Evolutionary conservation across 1,284 basidiomycete species (phyloP), one percentile per base, ranked within the genome.

Genomic region (Sphaerobolus stellatus): DNA sequence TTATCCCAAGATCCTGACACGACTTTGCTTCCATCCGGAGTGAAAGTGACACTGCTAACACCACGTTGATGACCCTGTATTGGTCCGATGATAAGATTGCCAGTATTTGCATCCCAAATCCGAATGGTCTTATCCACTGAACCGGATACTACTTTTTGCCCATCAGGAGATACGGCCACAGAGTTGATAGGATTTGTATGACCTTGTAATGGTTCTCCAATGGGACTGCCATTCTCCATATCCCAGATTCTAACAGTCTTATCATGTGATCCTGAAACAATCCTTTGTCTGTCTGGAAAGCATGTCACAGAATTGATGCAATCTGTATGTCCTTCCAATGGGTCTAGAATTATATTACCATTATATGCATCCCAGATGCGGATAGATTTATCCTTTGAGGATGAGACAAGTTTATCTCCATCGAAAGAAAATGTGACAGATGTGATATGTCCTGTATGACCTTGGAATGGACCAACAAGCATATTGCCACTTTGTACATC

Each of bases 391-490:
- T 96, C 94, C 59, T 95, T 74, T 58, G 86, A 89, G 14, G 91
- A 92, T 50, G 86, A 90, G 24, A 95, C 83, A 40, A 96, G 74
- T 4, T 82, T 81, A 61, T 80, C 83, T 29, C 92, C 90, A 62
- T 93, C 91, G 1, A 90, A 90, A 0, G 89, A 89, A 70, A 94
- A 95, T 16, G 84, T 84, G 30, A 95, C 92, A 34, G 79, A 82
- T 71, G 90, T 90, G 41, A 91, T 90, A 56, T 86, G 89, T 66
- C 94, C 91, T 62, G 81, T 82, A 71, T 95, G 92, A 1, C 90
- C 90, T 56, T 83, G 79, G 55, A 95, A 75, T 29, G 87, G 75
- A 66, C 91, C 90, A 14, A 94, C 75, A 4, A 43, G 41, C 40
- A 94, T 76, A 45, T 76, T 69, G 9, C 89, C 90, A 0, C 84